Evolutionary conservation across 805 yeast species (phyloP).

Genomic region (Saccharomycopsis sp.): DNA sequence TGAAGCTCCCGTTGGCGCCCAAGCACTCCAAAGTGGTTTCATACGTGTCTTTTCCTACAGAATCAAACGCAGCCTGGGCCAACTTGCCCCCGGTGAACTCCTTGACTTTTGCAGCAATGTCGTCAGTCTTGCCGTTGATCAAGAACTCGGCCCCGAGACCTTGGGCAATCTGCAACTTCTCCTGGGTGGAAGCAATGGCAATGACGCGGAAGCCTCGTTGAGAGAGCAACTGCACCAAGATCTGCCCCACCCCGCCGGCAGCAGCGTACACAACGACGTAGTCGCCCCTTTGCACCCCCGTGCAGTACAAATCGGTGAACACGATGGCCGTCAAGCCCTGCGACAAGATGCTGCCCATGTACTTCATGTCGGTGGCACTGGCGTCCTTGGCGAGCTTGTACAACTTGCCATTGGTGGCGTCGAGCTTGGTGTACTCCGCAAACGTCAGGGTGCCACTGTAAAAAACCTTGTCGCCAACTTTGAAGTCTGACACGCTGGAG

Average conservation of each 20-base stretch:
- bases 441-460: conserved; percentile 62
- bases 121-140: conserved; percentile 47
- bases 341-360: conserved; percentile 51
- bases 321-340: conserved; percentile 79
- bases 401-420: conserved; percentile 29
- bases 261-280: conserved; percentile 79
- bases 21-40: conserved; percentile 52
- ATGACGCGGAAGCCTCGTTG: conserved; percentile 69
- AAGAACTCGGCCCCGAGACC: conserved; percentile 68
- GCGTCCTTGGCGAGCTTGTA: conserved; percentile 41
- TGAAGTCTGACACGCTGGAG: conserved; percentile 37
- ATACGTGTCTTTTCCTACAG: conserved; percentile 71
- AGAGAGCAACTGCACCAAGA: conserved; percentile 56
- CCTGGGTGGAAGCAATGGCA: conserved; percentile 75
- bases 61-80: conserved; percentile 60
- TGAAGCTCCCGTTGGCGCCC: conserved; percentile 64
- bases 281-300: conserved; percentile 61
- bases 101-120: conserved; percentile 44
- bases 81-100: conserved; percentile 61
- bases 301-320: conserved; percentile 52
- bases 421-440: conserved; percentile 41
- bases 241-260: conserved; percentile 88
- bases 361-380: conserved; percentile 40
- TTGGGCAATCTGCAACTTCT: conserved; percentile 58
- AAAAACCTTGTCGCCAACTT: conserved; percentile 49